Percentiles rank a stretch among this genome's conserved stretches.
These are phyloP conservation scores for Coemansia sp. DNA, from an alignment of 192 early-diverging fungal genomes.

Conservation along the genomic window DNA sequence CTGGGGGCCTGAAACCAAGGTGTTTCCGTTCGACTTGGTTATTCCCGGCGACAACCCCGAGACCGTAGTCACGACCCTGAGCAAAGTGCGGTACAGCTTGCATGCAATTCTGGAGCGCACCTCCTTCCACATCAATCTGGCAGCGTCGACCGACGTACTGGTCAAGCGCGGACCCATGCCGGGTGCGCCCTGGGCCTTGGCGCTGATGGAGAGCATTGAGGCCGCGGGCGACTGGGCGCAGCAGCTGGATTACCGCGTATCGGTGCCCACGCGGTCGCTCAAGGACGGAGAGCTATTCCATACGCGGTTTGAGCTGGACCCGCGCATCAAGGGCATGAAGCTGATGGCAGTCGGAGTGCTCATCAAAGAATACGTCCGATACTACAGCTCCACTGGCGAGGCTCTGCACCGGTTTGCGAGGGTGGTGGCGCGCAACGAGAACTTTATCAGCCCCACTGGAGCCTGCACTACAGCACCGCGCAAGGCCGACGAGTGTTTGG, in stretches of 20 bases:
- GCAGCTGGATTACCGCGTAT: slow-evolving; percentile 61
- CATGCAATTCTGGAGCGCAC: slow-evolving; percentile 59
- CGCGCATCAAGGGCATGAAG: slow-evolving; percentile 45
- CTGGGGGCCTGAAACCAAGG: slow-evolving; percentile 34
- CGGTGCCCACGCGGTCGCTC: slow-evolving; percentile 58
- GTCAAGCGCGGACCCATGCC: slow-evolving; percentile 57
- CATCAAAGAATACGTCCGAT: slow-evolving; percentile 62
- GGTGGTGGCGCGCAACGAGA: slow-evolving; percentile 49
- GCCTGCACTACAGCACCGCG: slow-evolving; percentile 17
- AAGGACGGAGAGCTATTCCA: slow-evolving; percentile 60
- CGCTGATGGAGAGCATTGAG: slow-evolving; percentile 58
- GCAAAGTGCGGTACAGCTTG: slow-evolving; percentile 56
- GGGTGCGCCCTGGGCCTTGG: slow-evolving; percentile 52
- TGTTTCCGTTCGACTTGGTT: slow-evolving; percentile 59
- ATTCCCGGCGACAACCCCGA: slow-evolving; percentile 65
- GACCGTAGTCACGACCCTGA: slow-evolving; percentile 55
- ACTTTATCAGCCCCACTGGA: slow-evolving; percentile 28
- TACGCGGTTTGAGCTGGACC: slow-evolving; percentile 48
- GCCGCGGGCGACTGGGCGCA: slow-evolving; percentile 48
- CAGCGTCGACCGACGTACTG: slow-evolving; percentile 21
- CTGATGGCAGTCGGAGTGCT: slow-evolving; percentile 50
- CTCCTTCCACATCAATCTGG: slow-evolving; percentile 57
- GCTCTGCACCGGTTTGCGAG: slow-evolving; percentile 28
- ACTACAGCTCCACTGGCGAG: slow-evolving; percentile 21
- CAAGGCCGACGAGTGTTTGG: slow-evolving; percentile 22